These are phyloP conservation scores for Arthromyces matolae DNA, from an alignment of 768 basidiomycete species.

Conservation along the genomic window DNA sequence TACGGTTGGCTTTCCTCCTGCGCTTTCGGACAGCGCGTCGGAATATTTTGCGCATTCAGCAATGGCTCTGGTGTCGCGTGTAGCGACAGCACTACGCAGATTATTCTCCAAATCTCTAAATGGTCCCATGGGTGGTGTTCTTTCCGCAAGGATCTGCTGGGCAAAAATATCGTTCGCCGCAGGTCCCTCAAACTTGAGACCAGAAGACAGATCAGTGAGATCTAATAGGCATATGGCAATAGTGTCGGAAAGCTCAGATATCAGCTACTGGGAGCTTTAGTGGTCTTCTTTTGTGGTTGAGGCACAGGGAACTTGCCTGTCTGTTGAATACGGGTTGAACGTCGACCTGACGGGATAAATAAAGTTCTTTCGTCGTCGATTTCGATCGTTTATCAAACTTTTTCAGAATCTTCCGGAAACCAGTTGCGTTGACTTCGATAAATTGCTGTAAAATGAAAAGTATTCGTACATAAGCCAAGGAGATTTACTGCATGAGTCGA, in stretches of 20 bases:
- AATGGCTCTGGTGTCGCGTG: constrained; percentile 56
- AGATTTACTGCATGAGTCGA: constrained; percentile 12
- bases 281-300: background rate
- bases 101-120: constrained; percentile 88
- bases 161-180: constrained; percentile 73
- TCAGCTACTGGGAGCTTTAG: constrained; percentile 54
- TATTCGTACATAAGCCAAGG: constrained; percentile 19
- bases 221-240: constrained; percentile 82
- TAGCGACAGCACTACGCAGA: constrained; percentile 71
- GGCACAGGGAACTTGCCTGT: constrained; percentile 54
- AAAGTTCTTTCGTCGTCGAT: constrained; percentile 93
- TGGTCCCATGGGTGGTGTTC: constrained; percentile 60
- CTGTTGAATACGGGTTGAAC: constrained; percentile 98
- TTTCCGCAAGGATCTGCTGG: constrained; percentile 66
- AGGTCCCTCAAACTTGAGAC: constrained; percentile 74
- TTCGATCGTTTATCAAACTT: constrained; percentile 98
- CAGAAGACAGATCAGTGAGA: constrained; percentile 70
- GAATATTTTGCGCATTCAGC: constrained; percentile 70
- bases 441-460: constrained; percentile 70
- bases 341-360: constrained; percentile 93
- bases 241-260: constrained; percentile 91
- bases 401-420: constrained; percentile 95
- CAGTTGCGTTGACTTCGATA: constrained; percentile 94
- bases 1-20: constrained; percentile 62
- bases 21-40: constrained; percentile 58